phyloP scores from a whole-genome alignment of 768 basidiomycete species.

The Stropharia rugosoannulata region DNA sequence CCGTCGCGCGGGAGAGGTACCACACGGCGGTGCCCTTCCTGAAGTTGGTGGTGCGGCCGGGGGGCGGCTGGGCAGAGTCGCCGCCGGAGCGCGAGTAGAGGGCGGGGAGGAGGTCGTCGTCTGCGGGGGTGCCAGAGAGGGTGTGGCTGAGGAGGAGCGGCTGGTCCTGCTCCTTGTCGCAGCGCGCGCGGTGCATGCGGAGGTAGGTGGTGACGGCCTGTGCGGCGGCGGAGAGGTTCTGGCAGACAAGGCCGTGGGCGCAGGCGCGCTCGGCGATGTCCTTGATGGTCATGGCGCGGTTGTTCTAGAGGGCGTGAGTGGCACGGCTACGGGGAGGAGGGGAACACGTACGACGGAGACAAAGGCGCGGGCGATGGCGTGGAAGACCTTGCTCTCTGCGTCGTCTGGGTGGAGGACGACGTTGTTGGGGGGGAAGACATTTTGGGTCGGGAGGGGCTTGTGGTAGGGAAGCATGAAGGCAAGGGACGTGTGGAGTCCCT shows the following conservation, averaged over 20 bases:
- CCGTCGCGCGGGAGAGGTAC: conserved; percentile 76
- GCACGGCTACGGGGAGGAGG: conserved; percentile 11
- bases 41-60: conserved; percentile 65
- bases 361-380: conserved; percentile 71
- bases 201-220: conserved; percentile 86
- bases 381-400: conserved; percentile 67
- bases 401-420: conserved; percentile 76
- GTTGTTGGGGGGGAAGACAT: conserved; percentile 58
- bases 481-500: conserved; percentile 16
- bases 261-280: conserved; percentile 76
- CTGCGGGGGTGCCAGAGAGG: conserved; percentile 67
- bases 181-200: conserved; percentile 69
- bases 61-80: conserved; percentile 43
- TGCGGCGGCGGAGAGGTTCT: conserved; percentile 76
- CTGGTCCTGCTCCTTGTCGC: conserved; percentile 68
- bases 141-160: conserved; percentile 72
- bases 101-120: conserved; percentile 74
- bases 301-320: conserved; percentile 48
- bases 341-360: conserved; percentile 62
- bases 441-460: conserved; percentile 47
- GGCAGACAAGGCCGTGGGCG: conserved; percentile 64
- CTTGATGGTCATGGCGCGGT: conserved; percentile 85
- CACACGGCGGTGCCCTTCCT: conserved; percentile 78
- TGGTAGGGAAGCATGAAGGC: conserved; percentile 41
- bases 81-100: conserved; percentile 71